Evolutionary conservation across 352 stramenopile genomes (phyloP).

Genomic region (Pythium plurisporium): DNA sequence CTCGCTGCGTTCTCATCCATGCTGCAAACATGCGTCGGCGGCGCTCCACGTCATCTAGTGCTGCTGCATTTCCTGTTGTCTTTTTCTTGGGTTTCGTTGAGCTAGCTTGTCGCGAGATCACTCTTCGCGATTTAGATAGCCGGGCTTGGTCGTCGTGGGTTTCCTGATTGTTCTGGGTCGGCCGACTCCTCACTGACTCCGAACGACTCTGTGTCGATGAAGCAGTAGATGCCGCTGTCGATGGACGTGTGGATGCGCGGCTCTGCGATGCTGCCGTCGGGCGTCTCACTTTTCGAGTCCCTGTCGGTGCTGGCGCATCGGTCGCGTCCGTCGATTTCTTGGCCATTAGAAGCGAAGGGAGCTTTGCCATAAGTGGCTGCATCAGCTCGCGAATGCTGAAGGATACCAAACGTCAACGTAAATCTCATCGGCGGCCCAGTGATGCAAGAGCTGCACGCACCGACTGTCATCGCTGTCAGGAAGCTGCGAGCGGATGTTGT

Average conservation of each 20-base stretch:
- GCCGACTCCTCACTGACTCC: background rate
- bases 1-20: slow-evolving; percentile 48
- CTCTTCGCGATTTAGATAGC: background rate
- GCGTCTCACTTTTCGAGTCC: slow-evolving; percentile 15
- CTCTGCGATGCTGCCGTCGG: slow-evolving; percentile 1
- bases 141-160: slow-evolving; percentile 7
- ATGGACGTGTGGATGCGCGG: slow-evolving; percentile 11
- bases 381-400: slow-evolving; percentile 76
- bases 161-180: slow-evolving; percentile 19
- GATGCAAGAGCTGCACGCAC: slow-evolving; percentile 9
- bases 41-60: slow-evolving; percentile 57
- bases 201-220: slow-evolving; percentile 1
- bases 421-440: no score
- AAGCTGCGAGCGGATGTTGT: slow-evolving; percentile 49
- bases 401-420: no score
- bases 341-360: slow-evolving; percentile 59
- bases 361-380: slow-evolving; percentile 66
- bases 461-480: slow-evolving; percentile 39
- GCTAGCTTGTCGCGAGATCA: slow-evolving; percentile 7
- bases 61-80: slow-evolving; percentile 37
- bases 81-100: slow-evolving; percentile 27
- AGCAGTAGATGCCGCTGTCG: slow-evolving; percentile 11
- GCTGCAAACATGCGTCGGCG: slow-evolving; percentile 71
- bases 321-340: slow-evolving; percentile 25
- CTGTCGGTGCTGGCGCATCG: background rate